These are phyloP conservation scores for Dioszegia aurantiaca DNA, from an alignment of 768 basidiomycete genomes.

Conservation along the genomic window DNA sequence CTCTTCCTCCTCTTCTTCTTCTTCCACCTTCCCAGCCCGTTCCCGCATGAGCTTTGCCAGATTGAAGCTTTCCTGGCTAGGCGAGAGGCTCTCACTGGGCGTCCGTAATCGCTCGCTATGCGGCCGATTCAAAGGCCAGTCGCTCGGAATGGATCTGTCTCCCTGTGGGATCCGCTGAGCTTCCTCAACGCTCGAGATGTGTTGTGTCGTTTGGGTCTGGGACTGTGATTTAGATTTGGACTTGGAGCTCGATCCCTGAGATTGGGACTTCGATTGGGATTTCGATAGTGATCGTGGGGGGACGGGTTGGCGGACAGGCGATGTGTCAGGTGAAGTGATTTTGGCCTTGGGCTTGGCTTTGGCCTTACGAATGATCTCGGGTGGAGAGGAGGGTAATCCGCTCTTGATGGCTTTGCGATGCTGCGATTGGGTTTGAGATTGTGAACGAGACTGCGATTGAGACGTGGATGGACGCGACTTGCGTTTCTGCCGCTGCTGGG, in stretches of 20 bases:
- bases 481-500: not conserved
- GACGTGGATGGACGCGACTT: no score
- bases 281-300: no score
- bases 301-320: no score
- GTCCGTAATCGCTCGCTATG: not conserved
- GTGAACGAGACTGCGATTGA: no score
- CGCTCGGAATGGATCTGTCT: not conserved
- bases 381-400: no score
- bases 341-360: no score
- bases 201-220: constrained; percentile 2
- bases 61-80: not conserved
- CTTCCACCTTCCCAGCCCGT: not conserved
- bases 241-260: not conserved
- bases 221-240: not conserved
- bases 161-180: constrained; percentile 2
- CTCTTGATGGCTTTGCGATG: no score
- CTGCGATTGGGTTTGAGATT: no score
- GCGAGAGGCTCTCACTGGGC: constrained; percentile 8
- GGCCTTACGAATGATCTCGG: no score
- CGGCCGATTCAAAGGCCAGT: not conserved
- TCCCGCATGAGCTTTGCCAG: not conserved
- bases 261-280: not conserved
- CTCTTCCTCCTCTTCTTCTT: not conserved
- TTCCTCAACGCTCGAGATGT: constrained; percentile 3
- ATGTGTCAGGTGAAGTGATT: no score